A percentile compares a stretch with the other conserved stretches of the same genome.
Conservation (phyloP, 768 basidiomycete species). For the Suillus cothurnatus region DNA sequence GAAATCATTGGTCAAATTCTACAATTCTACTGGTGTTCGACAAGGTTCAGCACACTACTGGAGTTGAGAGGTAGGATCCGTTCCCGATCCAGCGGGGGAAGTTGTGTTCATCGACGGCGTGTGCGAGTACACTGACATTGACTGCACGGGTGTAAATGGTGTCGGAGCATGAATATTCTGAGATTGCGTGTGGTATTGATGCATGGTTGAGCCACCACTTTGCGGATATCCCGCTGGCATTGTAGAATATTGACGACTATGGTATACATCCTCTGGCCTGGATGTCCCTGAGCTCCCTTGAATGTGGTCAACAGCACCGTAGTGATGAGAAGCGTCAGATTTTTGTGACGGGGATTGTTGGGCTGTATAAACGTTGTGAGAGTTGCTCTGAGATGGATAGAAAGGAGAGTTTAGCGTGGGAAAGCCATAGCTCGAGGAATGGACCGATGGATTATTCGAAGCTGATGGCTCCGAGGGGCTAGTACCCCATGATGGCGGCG, state of each 20-base stretch:
- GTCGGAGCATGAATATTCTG: conserved; percentile 18
- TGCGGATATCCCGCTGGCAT: conserved; percentile 29
- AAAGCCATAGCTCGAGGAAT: conserved; percentile 38
- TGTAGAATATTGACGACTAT: conserved; percentile 27
- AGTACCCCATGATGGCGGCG: conserved; percentile 30
- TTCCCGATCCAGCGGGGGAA: conserved; percentile 31
- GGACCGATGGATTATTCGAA: conserved; percentile 22
- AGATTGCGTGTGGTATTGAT: conserved; percentile 29
- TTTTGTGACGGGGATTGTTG: conserved; percentile 35
- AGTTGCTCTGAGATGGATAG: conserved; percentile 44
- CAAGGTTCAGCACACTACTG: conserved; percentile 21
- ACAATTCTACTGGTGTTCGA: not conserved
- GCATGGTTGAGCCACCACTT: conserved; percentile 17
- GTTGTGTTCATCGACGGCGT: conserved; percentile 22
- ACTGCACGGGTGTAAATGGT: conserved; percentile 23
- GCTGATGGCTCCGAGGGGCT: conserved; percentile 25
- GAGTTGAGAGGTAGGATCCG: conserved; percentile 26
- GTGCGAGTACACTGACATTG: conserved; percentile 29
- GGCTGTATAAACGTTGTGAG: conserved; percentile 35
- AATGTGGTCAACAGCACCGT: conserved; percentile 23
- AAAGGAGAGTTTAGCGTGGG: conserved; percentile 62
- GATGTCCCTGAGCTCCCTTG: conserved; percentile 25
- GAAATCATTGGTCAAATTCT: not conserved
- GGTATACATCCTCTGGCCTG: conserved; percentile 22
- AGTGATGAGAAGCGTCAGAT: conserved; percentile 32